phyloP scores from a whole-genome alignment of 176 grass and related monocot species.

The Raddia distichophylla region DNA sequence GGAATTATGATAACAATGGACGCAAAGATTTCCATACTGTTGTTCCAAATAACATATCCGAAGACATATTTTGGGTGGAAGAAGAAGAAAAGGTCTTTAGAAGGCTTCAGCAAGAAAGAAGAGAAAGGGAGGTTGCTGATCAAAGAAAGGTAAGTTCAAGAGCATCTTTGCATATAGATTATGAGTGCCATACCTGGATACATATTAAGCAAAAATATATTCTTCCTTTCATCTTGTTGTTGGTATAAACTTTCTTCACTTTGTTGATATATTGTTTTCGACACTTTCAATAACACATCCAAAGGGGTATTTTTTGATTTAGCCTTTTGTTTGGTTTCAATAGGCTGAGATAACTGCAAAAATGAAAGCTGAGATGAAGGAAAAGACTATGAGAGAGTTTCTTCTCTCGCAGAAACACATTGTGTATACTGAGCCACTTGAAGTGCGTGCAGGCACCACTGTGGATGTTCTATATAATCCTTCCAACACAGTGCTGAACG shows the following conservation, averaged over 20 bases:
- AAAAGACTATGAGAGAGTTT: slow-evolving; percentile 79
- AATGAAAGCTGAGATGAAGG: slow-evolving; percentile 82
- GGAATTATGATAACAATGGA: slow-evolving; percentile 84
- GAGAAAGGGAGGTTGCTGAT: slow-evolving; percentile 61
- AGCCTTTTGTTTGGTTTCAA: slow-evolving; percentile 36
- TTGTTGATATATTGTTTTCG: not conserved
- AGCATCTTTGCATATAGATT: slow-evolving; percentile 9
- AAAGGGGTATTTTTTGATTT: not conserved
- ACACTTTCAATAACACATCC: slow-evolving; percentile 6
- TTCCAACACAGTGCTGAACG: slow-evolving; percentile 83
- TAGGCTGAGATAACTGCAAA: slow-evolving; percentile 70
- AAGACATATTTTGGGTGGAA: slow-evolving; percentile 75
- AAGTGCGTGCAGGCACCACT: slow-evolving; percentile 68
- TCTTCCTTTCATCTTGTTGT: not conserved
- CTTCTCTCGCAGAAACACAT: slow-evolving; percentile 94
- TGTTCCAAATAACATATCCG: slow-evolving; percentile 59
- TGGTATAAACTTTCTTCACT: not conserved
- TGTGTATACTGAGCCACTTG: slow-evolving; percentile 91
- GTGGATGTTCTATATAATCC: slow-evolving; percentile 91
- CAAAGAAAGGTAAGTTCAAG: slow-evolving; percentile 60
- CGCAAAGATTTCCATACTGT: slow-evolving; percentile 78
- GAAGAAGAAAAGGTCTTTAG: slow-evolving; percentile 76
- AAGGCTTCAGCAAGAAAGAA: slow-evolving; percentile 77
- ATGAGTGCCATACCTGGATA: slow-evolving; percentile 6
- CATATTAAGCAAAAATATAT: slow-evolving; percentile 12